Base-by-base conservation (phyloP, 2,329 filamentous ascomycete species). In the Blastomyces silverae region DNA sequence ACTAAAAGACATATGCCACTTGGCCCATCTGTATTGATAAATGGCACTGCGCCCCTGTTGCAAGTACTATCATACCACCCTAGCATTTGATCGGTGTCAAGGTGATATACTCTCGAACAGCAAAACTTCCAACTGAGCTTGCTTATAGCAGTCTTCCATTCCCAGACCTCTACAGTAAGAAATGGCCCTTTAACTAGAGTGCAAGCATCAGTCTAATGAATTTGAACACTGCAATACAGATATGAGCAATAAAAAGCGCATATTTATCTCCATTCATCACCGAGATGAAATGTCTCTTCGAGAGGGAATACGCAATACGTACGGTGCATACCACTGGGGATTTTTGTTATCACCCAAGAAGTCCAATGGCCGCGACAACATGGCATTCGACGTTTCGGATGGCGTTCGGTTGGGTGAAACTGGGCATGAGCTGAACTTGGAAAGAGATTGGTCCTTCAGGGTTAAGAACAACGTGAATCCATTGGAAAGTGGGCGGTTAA, bases 211-310 rank as follows among this genome's bases (percentile, higher is more conserved):
- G 4, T 60, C 57, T 60, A 60, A 60, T 60, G n/a, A 46, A 28
- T 60, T 60, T 60, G 39, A 60, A 60, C 42, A 22, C 39, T 58
- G 34, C n/a, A 22, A 42, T 46, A 46, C 37, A 60, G 57, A n/a
- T 60, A 60, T 60, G 57, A 46, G 57, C 57, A 60, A 60, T 60
- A 60, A 60, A 60, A 60, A 60, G 42, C 57, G 37, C 39, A 5
- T 60, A 20, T 60, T 46, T 60, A 46, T 60, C 57, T 48, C 57
- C 13, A 60, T 60, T 46, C 57, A 60, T 42, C 57, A 60, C 57
- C 42, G 57, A 31, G 57, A 60, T 60, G 39, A 60, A 60, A 46
- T 48, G 39, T 60, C 57, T 31, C 28, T 31, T 31, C 28, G 4
- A 2, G 28, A 31, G 28, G 28, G 28, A 31, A 31, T 4, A 31